Evolutionary conservation across 2,329 filamentous ascomycete species (phyloP).

Genomic region (Lecanicillium sp.): DNA sequence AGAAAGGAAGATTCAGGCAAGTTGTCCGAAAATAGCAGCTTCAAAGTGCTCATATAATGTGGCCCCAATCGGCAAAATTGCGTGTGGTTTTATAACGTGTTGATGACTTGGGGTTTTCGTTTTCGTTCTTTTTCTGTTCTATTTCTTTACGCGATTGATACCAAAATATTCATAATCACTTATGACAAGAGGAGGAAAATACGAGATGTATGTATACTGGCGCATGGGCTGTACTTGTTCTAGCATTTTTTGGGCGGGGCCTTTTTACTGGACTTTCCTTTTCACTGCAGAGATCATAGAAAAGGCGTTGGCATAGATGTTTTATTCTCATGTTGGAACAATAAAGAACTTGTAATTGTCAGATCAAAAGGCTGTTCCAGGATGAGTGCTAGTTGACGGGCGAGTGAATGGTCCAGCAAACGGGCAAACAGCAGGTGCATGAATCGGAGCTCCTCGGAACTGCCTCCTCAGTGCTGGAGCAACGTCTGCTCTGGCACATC

Average conservation of each 20-base stretch:
- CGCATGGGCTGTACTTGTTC: not conserved
- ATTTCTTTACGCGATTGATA: constrained; percentile 9
- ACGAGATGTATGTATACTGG: not conserved
- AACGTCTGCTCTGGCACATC: no score
- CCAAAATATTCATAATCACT: not conserved
- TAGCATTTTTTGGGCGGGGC: not conserved
- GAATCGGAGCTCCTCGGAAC: no score
- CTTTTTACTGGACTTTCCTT: not conserved
- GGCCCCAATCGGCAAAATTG: not conserved
- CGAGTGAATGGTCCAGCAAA: no score
- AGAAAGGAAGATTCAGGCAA: constrained; percentile 11
- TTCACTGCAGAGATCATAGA: no score
- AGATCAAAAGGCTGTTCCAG: no score
- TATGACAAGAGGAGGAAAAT: not conserved
- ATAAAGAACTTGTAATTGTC: not conserved
- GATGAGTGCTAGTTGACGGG: no score
- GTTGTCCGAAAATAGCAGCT: constrained; percentile 12
- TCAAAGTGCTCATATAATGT: constrained; percentile 15
- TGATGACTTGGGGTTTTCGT: not conserved
- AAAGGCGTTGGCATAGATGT: not conserved
- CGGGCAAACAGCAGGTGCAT: no score
- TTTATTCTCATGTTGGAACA: not conserved
- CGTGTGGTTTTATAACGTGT: not conserved
- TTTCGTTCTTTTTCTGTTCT: not conserved
- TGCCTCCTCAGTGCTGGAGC: no score